Evolutionary conservation across 2,329 filamentous ascomycete genomes (phyloP), one percentile per base, ranked within the genome.

Genomic region (Samsoniella hepiali): DNA sequence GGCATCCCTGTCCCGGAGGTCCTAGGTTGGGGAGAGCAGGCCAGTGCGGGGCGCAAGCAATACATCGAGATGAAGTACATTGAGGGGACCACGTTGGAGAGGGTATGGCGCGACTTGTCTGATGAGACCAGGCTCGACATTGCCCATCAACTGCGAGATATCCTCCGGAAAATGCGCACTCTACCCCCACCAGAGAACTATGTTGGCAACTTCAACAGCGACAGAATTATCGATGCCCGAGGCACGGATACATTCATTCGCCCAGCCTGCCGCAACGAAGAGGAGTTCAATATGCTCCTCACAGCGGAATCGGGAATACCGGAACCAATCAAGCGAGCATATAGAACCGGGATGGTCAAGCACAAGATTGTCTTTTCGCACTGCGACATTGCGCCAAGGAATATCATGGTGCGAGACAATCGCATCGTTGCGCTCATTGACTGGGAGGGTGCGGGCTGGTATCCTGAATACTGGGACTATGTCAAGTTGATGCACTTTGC

Each of bases 381-480:
- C 71, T 76, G 76, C 2, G 81, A 84, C 68, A 70, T 84, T 27
- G 76, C 70, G 40, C 72, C 72, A 17, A 61, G 75, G 5, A 81
- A 81, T 61, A 78, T 82, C 45, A 67, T 82, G 7, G 69, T 73
- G 8, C 66, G 65, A 0, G 74, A 71, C 4, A 73, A 73, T 36
- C 66, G 73, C 2, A 69, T 80, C 13, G 71, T 73, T 56, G 79
- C 73, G 10, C 73, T 81, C 34, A 62, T 81, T 31, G 79, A 81
- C 67, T 81, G 78, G 78, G 79, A 81, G 66, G 69, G 71, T 17
- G 71, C 76, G 15, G 77, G 77, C 1, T 81, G 76, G 77, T 80
- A 77, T 66, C 78, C 77, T 2, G 66, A 69, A 8, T 75, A 73
- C 58, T 80, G 68, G 69, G 70, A 72, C 22, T 70, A 72, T 38